These are phyloP conservation scores for Hyphopichia khmerensis DNA, from an alignment of 1,139 yeast species.

Conservation along the genomic window DNA sequence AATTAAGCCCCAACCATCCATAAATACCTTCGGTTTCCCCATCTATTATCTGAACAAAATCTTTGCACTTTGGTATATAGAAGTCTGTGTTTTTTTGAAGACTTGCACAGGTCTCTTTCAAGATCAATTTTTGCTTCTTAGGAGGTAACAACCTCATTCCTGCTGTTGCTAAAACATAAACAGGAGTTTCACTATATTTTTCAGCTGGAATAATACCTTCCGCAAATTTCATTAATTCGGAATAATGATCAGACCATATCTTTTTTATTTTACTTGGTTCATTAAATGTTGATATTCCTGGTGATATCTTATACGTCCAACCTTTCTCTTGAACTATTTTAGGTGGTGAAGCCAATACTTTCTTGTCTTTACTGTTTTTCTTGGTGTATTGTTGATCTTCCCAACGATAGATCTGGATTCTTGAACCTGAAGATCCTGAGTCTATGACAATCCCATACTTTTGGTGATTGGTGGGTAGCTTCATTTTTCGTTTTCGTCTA, in stretches of 20 bases:
- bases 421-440: slow-evolving; percentile 80
- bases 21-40: slow-evolving; percentile 80
- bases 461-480: slow-evolving; percentile 8
- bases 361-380: slow-evolving; percentile 20
- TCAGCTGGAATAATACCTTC: slow-evolving; percentile 56
- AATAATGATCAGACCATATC: slow-evolving; percentile 63
- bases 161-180: slow-evolving; percentile 76
- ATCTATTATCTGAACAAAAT: slow-evolving; percentile 69
- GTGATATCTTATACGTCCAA: slow-evolving; percentile 63
- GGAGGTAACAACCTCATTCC: slow-evolving; percentile 70
- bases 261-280: slow-evolving; percentile 36
- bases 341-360: slow-evolving; percentile 54
- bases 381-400: slow-evolving; percentile 38
- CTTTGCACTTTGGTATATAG: slow-evolving; percentile 48
- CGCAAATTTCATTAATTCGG: slow-evolving; percentile 56
- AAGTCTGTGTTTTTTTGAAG: slow-evolving; percentile 52
- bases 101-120: slow-evolving; percentile 51
- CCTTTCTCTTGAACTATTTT: slow-evolving; percentile 54
- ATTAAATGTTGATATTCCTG: slow-evolving; percentile 68
- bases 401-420: slow-evolving; percentile 72
- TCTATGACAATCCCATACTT: slow-evolving; percentile 74
- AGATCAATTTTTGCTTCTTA: slow-evolving; percentile 43
- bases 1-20: slow-evolving; percentile 79
- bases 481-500: slow-evolving; percentile 5
- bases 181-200: slow-evolving; percentile 58